These are phyloP conservation scores for Trametes pubescens DNA, from an alignment of 1,284 basidiomycete species.

Conservation along the genomic window DNA sequence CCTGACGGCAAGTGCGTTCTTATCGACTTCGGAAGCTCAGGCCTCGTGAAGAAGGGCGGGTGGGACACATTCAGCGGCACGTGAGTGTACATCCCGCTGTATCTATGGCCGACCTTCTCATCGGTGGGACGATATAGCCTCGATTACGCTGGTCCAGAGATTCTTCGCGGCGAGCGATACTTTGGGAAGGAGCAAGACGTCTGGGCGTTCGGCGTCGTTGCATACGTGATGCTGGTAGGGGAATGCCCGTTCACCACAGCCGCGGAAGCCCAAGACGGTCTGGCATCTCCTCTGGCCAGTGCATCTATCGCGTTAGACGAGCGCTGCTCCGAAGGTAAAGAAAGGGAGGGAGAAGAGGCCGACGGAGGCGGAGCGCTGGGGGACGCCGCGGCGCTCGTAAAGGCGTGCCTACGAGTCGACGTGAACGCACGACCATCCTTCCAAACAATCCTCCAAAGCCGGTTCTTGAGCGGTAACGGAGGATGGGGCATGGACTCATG, in stretches of 20 bases:
- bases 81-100: slow-evolving; percentile 55
- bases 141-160: slow-evolving; percentile 97
- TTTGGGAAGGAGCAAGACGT: slow-evolving; percentile 97
- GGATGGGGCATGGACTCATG: slow-evolving; percentile 60
- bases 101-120: slow-evolving; percentile 26
- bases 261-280: slow-evolving; percentile 82
- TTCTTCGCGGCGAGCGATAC: slow-evolving; percentile 93
- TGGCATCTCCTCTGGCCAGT: slow-evolving; percentile 76
- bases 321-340: slow-evolving; percentile 75
- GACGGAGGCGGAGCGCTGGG: slow-evolving; percentile 85
- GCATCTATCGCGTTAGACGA: slow-evolving; percentile 80
- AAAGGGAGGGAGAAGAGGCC: slow-evolving; percentile 71
- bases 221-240: slow-evolving; percentile 94
- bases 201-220: slow-evolving; percentile 98
- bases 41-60: slow-evolving; percentile 81
- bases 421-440: slow-evolving; percentile 81
- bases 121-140: slow-evolving; percentile 58
- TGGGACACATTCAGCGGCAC: slow-evolving; percentile 98
- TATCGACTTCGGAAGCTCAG: slow-evolving; percentile 97
- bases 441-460: slow-evolving; percentile 78
- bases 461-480: slow-evolving; percentile 76
- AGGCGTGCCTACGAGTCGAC: slow-evolving; percentile 81
- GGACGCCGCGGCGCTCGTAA: slow-evolving; percentile 83
- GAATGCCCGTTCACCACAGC: slow-evolving; percentile 94
- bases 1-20: slow-evolving; percentile 83